These are phyloP conservation scores for Phytophthora citrophthora DNA, from an alignment of 352 stramenopile species.

Conservation along the genomic window DNA sequence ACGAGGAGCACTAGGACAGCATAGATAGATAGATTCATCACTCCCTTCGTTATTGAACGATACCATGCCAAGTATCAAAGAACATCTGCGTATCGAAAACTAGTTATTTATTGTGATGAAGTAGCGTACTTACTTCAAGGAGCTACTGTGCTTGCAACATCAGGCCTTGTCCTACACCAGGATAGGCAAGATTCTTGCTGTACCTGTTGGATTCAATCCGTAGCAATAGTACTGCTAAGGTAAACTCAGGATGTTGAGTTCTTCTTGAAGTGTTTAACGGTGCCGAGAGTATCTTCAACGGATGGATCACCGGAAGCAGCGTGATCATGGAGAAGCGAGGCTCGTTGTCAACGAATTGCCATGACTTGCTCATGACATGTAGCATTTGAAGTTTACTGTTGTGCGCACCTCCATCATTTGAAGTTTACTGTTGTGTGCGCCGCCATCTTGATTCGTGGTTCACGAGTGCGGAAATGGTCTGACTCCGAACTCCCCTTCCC, in stretches of 20 bases:
- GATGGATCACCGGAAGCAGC: slow-evolving; percentile 15
- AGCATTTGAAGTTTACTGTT: not conserved
- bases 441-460: not conserved
- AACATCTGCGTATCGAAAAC: too few species aligned
- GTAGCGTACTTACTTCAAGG: too few species aligned
- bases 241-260: not conserved
- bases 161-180: too few species aligned
- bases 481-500: slow-evolving; percentile 22
- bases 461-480: not conserved
- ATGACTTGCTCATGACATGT: too few species aligned
- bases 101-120: too few species aligned
- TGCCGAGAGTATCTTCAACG: slow-evolving; percentile 16
- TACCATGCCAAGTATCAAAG: too few species aligned
- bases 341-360: too few species aligned
- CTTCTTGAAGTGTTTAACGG: slow-evolving; percentile 3
- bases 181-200: too few species aligned
- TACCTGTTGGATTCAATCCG: not conserved
- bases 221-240: not conserved
- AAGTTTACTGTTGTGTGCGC: not conserved
- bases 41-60: too few species aligned
- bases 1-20: too few species aligned
- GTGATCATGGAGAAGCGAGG: slow-evolving; percentile 7
- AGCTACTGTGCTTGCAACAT: too few species aligned
- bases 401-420: not conserved
- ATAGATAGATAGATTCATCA: too few species aligned